Conservation (phyloP, 2,329 filamentous ascomycete genomes). For the Sporothrix sp. region DNA sequence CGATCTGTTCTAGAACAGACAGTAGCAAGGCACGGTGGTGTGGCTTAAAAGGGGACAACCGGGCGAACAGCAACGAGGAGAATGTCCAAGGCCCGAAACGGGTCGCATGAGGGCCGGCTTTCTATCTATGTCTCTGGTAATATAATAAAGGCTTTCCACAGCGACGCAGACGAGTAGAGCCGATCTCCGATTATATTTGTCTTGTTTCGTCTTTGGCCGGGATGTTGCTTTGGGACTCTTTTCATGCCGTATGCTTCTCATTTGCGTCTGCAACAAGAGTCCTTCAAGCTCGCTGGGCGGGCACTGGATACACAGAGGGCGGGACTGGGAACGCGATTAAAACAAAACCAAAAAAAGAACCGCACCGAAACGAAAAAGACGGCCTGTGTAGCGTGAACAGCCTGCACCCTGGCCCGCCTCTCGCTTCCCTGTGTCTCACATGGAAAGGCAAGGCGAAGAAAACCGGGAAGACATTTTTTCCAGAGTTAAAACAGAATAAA, state of each 20-base stretch:
- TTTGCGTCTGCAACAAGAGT: too few relatives aligned
- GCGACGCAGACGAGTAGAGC: not conserved
- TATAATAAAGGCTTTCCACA: too few relatives aligned
- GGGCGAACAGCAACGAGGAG: too few relatives aligned
- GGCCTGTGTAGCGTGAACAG: slow-evolving; percentile 3
- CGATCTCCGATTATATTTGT: slow-evolving; percentile 6
- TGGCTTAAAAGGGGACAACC: too few relatives aligned
- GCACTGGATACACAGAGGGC: not conserved
- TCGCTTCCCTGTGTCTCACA: slow-evolving; percentile 5
- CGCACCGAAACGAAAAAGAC: not conserved
- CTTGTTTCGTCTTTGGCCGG: slow-evolving; percentile 5
- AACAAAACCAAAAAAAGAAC: not conserved
- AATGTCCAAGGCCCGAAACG: too few relatives aligned
- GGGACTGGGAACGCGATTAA: not conserved
- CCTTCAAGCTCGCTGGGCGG: too few relatives aligned
- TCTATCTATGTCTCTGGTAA: too few relatives aligned
- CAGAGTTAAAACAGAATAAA: not conserved
- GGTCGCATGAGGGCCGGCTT: too few relatives aligned
- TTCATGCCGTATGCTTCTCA: not conserved
- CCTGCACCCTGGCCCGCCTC: not conserved
- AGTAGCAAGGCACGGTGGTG: too few relatives aligned
- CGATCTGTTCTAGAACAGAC: too few relatives aligned
- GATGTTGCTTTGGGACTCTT: not conserved
- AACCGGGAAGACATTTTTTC: not conserved
- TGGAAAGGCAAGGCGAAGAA: not conserved